phyloP scores from a whole-genome alignment of 1,284 basidiomycete species.

The Cystobasidiaceae sp. region DNA sequence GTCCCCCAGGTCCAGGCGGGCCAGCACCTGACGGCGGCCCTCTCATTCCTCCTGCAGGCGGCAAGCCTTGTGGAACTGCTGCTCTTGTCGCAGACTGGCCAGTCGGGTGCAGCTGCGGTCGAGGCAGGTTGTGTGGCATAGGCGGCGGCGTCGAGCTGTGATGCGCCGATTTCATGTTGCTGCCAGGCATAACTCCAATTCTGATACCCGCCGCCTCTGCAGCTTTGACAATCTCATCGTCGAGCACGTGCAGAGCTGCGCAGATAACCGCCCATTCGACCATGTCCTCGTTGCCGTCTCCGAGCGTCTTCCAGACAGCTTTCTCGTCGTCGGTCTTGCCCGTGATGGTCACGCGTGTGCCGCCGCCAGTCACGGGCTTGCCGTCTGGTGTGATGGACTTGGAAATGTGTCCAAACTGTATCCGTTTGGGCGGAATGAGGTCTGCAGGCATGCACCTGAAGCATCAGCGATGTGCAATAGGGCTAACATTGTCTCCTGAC shows the following conservation, averaged over 20 bases:
- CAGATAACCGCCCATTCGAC: constrained; percentile 99
- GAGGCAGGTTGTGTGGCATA: constrained; percentile 12
- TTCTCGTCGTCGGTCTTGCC: constrained; percentile 96
- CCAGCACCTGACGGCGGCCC: constrained; percentile 3
- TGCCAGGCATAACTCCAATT: constrained; percentile 25
- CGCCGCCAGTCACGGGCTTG: constrained; percentile 61
- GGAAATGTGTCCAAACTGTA: constrained; percentile 95
- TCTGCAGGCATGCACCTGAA: too few relatives aligned
- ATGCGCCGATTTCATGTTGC: constrained; percentile 9
- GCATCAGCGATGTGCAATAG: too few relatives aligned
- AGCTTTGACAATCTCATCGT: constrained; percentile 34
- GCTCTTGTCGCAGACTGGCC: background rate
- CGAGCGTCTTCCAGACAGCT: constrained; percentile 97
- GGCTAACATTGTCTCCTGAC: too few relatives aligned
- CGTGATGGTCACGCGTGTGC: constrained; percentile 94
- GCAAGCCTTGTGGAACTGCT: background rate
- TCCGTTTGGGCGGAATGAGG: constrained; percentile 94
- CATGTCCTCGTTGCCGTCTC: constrained; percentile 98
- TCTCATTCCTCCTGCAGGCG: background rate
- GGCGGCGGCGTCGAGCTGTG: constrained; percentile 16
- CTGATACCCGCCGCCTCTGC: constrained; percentile 32
- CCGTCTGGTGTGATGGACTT: constrained; percentile 81
- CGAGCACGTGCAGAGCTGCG: constrained; percentile 77
- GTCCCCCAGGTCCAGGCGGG: background rate
- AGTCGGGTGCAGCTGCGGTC: constrained; percentile 26